A percentile compares a stretch with the other conserved stretches of the same genome.
Evolutionary conservation across 192 early-diverging fungal species (phyloP).

Genomic region (Gamsiella multidivaricata): DNA sequence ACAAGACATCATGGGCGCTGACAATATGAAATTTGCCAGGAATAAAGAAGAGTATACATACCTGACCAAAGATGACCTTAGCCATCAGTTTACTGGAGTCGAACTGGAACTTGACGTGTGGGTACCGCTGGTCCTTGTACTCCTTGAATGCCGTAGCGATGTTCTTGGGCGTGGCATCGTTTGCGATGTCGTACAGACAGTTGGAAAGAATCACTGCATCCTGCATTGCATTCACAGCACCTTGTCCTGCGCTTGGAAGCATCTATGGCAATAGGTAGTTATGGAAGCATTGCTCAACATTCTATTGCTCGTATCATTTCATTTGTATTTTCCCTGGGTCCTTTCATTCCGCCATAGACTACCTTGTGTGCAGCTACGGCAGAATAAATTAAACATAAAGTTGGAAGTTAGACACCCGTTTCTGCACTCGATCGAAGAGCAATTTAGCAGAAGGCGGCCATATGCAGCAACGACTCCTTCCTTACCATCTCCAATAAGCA

Average conservation of each 20-base stretch:
- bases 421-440: no score
- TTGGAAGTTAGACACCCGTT: background rate
- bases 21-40: no score
- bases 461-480: no score
- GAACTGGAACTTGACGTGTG: constrained; percentile 18
- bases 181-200: constrained; percentile 20
- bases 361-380: constrained; percentile 13
- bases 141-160: constrained; percentile 11
- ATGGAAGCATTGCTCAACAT: no score
- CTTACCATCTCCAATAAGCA: constrained; percentile 42
- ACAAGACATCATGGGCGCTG: no score
- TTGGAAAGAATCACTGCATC: constrained; percentile 19
- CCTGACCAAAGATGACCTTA: constrained; percentile 20
- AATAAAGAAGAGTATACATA: background rate
- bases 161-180: background rate
- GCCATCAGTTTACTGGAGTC: constrained; percentile 12
- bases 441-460: no score
- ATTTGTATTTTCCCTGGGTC: no score
- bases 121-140: constrained; percentile 13
- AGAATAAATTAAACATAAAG: background rate
- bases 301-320: background rate
- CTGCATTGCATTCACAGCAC: constrained; percentile 24
- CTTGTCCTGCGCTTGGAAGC: constrained; percentile 24
- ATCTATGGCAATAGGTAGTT: no score
- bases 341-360: no score